A percentile compares a stretch with the other conserved stretches of the same genome.
These are phyloP conservation scores for Dendrothele bispora DNA, from an alignment of 768 basidiomycete genomes.

Conservation along the genomic window DNA sequence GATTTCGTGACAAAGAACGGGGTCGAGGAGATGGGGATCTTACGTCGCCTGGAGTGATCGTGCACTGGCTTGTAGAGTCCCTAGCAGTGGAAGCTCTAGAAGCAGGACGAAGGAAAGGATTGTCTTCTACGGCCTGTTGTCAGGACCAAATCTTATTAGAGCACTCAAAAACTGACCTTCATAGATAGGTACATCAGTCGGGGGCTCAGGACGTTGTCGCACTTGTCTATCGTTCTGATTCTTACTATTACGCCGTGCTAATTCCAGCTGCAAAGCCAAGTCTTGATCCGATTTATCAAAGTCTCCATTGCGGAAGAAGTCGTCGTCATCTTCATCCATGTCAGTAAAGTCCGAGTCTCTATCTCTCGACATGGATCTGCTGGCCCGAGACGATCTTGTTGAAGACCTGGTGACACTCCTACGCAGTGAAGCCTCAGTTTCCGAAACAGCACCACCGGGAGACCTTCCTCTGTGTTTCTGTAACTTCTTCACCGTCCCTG, in stretches of 20 bases:
- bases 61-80: constrained; percentile 39
- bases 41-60: constrained; percentile 42
- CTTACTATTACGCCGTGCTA: constrained; percentile 83
- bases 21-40: constrained; percentile 36
- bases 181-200: constrained; percentile 69
- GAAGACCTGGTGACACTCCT: constrained; percentile 33
- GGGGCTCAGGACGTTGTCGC: constrained; percentile 40
- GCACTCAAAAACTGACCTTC: constrained; percentile 53
- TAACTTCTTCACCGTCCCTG: constrained; percentile 47
- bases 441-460: constrained; percentile 39
- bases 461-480: constrained; percentile 40
- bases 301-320: constrained; percentile 34
- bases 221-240: constrained; percentile 60
- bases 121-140: constrained; percentile 48
- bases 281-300: constrained; percentile 75
- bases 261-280: constrained; percentile 71
- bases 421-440: constrained; percentile 49
- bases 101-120: constrained; percentile 53
- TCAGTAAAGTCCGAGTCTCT: constrained; percentile 40
- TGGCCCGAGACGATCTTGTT: constrained; percentile 35
- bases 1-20: constrained; percentile 46
- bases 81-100: constrained; percentile 49
- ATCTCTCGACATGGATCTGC: constrained; percentile 46
- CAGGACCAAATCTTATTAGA: constrained; percentile 10
- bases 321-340: constrained; percentile 44